A percentile compares a stretch with the other conserved stretches of the same genome.
These are phyloP conservation scores for Jatropha curcas DNA, from an alignment of 345 rosid species.

Conservation along the genomic window DNA sequence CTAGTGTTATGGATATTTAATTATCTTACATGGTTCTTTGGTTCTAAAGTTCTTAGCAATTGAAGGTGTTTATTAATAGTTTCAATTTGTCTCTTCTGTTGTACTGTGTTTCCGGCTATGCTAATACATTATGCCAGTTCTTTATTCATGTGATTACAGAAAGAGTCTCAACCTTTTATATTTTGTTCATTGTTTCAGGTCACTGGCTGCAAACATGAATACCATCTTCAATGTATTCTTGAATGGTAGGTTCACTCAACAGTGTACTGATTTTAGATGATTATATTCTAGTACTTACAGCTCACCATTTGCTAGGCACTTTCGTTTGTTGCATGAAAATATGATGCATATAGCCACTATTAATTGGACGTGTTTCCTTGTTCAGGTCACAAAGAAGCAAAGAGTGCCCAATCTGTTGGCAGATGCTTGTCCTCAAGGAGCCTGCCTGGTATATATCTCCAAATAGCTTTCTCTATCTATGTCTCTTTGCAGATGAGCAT, in stretches of 20 bases:
- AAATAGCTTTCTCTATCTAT: background rate
- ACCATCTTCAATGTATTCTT: constrained; percentile 92
- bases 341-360: background rate
- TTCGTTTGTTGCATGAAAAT: background rate
- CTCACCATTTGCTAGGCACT: background rate
- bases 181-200: constrained; percentile 44
- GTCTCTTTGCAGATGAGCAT: background rate
- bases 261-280: background rate
- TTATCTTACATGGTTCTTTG: background rate
- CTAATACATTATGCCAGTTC: background rate
- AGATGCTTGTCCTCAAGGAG: constrained; percentile 58
- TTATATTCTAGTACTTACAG: background rate
- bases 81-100: background rate
- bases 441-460: constrained; percentile 54
- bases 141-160: background rate
- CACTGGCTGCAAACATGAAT: constrained; percentile 90
- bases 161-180: background rate
- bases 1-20: background rate
- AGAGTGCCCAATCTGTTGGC: constrained; percentile 97
- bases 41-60: background rate
- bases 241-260: constrained; percentile 56
- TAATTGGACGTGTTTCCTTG: constrained; percentile 19
- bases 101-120: background rate
- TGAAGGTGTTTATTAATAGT: background rate
- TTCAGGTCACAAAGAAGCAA: constrained; percentile 93